Evolutionary conservation across 2,329 filamentous ascomycete genomes (phyloP).

Genomic region (Capronia coronata): DNA sequence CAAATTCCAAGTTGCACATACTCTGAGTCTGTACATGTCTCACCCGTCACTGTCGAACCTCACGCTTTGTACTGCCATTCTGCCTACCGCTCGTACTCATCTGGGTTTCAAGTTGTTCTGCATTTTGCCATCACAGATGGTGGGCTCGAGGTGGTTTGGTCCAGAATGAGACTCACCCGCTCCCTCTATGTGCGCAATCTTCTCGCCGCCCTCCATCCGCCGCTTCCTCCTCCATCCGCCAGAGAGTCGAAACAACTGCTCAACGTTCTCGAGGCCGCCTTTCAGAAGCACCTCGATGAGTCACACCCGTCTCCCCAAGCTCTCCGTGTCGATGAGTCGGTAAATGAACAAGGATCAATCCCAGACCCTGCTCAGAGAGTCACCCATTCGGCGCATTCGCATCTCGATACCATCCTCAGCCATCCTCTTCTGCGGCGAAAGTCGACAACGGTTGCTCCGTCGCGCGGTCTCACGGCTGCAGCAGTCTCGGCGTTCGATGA

Average conservation of each 20-base stretch:
- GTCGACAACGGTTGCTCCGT: slow-evolving; percentile 3
- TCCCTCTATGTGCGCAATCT: slow-evolving; percentile 45
- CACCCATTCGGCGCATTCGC: slow-evolving; percentile 19
- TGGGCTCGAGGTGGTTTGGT: background rate
- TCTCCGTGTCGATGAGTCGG: slow-evolving; percentile 20
- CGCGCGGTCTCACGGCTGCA: slow-evolving; percentile 10
- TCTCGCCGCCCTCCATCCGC: slow-evolving; percentile 48
- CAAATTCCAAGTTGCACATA: too few species aligned
- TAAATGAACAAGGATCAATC: slow-evolving; percentile 21
- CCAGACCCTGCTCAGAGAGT: slow-evolving; percentile 19
- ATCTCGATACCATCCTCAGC: slow-evolving; percentile 24
- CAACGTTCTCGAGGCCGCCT: slow-evolving; percentile 55
- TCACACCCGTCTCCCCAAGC: slow-evolving; percentile 44
- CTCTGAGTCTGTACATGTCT: too few species aligned
- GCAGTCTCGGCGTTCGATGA: slow-evolving; percentile 23
- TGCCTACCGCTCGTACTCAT: background rate
- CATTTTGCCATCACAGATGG: background rate
- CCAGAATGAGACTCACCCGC: slow-evolving; percentile 47
- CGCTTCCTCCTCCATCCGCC: slow-evolving; percentile 45
- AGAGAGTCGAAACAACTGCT: slow-evolving; percentile 56
- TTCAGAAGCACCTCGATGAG: slow-evolving; percentile 56
- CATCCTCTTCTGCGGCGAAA: slow-evolving; percentile 24
- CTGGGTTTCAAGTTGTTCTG: background rate
- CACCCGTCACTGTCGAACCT: too few species aligned
- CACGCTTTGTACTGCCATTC: too few species aligned